phyloP scores from a whole-genome alignment of 768 basidiomycete species.

The Psilocybe sp. region DNA sequence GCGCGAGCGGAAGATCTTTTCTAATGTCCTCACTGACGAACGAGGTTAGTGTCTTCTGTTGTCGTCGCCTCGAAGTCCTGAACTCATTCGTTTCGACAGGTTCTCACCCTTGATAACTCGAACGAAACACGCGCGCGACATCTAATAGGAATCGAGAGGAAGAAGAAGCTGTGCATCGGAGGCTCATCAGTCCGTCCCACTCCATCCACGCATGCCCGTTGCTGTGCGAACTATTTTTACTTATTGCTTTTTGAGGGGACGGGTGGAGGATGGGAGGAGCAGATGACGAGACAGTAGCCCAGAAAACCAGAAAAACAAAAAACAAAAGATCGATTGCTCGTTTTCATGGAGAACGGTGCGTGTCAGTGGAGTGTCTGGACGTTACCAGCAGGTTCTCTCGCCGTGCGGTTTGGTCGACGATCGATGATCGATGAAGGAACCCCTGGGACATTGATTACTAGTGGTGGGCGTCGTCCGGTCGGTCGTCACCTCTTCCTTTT shows the following conservation, averaged over 20 bases:
- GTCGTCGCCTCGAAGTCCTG: background rate
- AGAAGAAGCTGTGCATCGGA: slow-evolving; percentile 2
- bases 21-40: no score
- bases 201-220: slow-evolving; percentile 10
- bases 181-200: slow-evolving; percentile 22
- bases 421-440: background rate
- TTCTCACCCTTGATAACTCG: background rate
- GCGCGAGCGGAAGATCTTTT: slow-evolving; percentile 87
- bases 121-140: no score
- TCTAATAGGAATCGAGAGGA: background rate
- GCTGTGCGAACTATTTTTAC: slow-evolving; percentile 11
- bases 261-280: no score
- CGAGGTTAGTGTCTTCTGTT: no score
- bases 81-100: background rate
- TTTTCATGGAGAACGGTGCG: no score
- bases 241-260: slow-evolving; percentile 6
- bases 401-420: background rate
- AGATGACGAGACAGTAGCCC: no score
- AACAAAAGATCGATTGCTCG: no score
- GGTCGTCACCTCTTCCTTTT: slow-evolving; percentile 4
- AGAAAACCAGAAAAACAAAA: no score
- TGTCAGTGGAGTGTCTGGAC: no score
- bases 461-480: slow-evolving; percentile 10
- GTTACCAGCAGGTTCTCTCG: background rate
- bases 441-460: background rate